These are phyloP conservation scores for Bruguiera parviflora DNA, from an alignment of 345 rosid genomes.

Conservation along the genomic window DNA sequence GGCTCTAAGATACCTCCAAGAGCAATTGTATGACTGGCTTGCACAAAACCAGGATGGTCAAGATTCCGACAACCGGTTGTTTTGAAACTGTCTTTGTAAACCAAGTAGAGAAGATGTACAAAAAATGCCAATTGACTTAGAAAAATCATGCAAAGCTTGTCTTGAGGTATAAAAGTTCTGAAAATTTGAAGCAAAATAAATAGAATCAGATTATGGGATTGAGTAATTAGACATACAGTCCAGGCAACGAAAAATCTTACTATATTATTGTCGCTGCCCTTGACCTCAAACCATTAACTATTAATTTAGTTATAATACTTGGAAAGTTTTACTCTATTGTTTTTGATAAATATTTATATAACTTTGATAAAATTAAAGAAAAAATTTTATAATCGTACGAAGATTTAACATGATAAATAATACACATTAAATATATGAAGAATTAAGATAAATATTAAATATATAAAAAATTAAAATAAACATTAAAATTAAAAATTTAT, in stretches of 20 bases:
- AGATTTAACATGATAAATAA: no score
- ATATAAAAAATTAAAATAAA: no score
- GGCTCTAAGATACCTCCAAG: neutral
- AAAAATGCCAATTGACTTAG: no score
- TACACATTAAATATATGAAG: no score
- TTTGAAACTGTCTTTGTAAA: neutral
- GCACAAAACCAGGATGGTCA: constrained; percentile 15
- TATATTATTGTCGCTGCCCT: neutral
- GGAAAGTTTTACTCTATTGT: no score
- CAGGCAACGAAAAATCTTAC: neutral
- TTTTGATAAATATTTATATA: no score
- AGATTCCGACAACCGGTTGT: constrained; percentile 8
- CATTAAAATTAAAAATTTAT: no score
- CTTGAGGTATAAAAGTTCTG: no score
- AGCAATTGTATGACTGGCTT: neutral
- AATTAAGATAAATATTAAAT: no score
- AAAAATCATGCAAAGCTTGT: no score
- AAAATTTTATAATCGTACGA: no score
- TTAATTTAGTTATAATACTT: neutral
- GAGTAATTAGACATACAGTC: constrained; percentile 1
- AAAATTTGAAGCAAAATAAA: neutral
- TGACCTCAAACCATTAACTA: constrained; percentile 3
- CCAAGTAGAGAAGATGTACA: neutral
- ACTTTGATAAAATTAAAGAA: no score
- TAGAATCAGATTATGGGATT: neutral